Evolutionary conservation across 257 asterid genomes (phyloP).

Genomic region (Asclepias syriaca): DNA sequence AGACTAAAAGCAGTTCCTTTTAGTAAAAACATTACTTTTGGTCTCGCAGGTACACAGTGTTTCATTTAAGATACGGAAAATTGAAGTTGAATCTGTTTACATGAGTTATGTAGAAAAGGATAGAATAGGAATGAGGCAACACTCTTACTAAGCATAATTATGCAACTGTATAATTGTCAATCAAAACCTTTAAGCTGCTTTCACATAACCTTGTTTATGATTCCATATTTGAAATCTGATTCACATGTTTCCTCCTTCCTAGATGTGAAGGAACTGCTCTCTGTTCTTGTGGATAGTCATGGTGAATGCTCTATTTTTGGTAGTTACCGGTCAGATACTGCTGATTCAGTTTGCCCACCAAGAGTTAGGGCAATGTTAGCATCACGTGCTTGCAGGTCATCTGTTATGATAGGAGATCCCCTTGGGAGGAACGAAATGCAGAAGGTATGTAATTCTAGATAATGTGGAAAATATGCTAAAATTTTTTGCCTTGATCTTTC

Average conservation of each 20-base stretch:
- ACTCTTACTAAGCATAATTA: background rate
- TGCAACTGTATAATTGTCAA: background rate
- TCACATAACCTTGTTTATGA: background rate
- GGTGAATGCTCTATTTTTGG: conserved; percentile 77
- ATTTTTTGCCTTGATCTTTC: background rate
- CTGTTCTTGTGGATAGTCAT: conserved; percentile 69
- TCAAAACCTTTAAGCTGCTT: background rate
- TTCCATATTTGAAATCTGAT: background rate
- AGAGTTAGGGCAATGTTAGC: conserved; percentile 91
- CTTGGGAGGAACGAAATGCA: conserved; percentile 85
- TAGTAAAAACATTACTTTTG: conserved; percentile 86
- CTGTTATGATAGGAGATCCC: conserved; percentile 89
- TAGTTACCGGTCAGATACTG: conserved; percentile 61
- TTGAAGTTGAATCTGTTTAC: background rate
- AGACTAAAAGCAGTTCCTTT: conserved; percentile 90
- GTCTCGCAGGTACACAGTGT: conserved; percentile 54
- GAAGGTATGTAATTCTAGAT: conserved; percentile 43
- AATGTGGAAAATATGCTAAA: background rate
- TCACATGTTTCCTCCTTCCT: conserved; percentile 17
- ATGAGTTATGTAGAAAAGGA: background rate
- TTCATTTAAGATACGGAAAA: background rate
- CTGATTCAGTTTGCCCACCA: conserved; percentile 88
- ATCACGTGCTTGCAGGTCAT: conserved; percentile 94
- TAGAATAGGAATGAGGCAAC: conserved; percentile 9
- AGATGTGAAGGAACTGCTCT: conserved; percentile 82